Conservation (phyloP, 2,329 filamentous ascomycete species). For the Aspergillus floridensis region DNA sequence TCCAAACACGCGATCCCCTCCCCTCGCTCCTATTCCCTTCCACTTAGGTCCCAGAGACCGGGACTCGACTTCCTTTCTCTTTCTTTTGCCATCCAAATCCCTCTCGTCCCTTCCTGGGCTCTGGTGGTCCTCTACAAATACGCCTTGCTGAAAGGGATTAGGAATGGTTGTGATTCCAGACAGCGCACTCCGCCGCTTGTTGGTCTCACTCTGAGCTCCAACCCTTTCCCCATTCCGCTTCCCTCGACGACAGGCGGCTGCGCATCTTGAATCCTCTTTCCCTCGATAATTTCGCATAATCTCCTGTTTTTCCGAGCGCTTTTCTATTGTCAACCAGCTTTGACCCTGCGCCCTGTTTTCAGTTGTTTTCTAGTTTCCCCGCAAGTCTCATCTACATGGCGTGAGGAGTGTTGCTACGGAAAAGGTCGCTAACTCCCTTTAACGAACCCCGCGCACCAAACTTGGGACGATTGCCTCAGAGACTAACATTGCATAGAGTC, state of each 20-base stretch:
- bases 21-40: conserved; percentile 7
- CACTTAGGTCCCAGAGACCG: conserved; percentile 2
- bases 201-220: conserved; percentile 33
- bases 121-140: conserved; percentile 4
- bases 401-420: conserved; percentile 24
- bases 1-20: conserved; percentile 23
- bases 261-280: conserved; percentile 2
- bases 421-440: conserved; percentile 14
- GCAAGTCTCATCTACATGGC: conserved; percentile 26
- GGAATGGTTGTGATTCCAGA: conserved; percentile 32
- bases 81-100: neutral
- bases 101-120: conserved; percentile 3
- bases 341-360: conserved; percentile 14
- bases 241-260: conserved; percentile 17
- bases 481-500: conserved; percentile 7
- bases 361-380: conserved; percentile 20
- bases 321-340: neutral
- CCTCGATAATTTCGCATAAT: neutral
- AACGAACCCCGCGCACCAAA: conserved; percentile 17
- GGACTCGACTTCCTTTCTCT: neutral
- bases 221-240: conserved; percentile 20
- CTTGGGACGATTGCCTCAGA: neutral
- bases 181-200: conserved; percentile 36
- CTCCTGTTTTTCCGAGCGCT: conserved; percentile 1
- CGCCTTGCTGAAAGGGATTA: conserved; percentile 17